Base-by-base conservation (phyloP, 441 rosid genomes). In the Eutrema salsugineum region DNA sequence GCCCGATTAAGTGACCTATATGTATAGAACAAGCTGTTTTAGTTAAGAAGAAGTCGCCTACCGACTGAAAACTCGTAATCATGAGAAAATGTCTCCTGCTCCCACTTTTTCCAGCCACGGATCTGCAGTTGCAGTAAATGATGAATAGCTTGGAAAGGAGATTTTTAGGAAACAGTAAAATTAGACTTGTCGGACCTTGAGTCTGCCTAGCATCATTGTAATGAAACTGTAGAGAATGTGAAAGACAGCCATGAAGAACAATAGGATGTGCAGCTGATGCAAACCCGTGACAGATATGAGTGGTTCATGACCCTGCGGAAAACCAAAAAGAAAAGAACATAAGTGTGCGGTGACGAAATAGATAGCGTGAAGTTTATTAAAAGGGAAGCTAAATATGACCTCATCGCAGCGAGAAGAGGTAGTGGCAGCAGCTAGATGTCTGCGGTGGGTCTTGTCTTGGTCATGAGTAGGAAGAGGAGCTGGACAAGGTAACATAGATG, bases 151-250 rank as follows among this genome's bases (percentile, higher is more conserved):
- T 32, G 35, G 22, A 65, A 27, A 55, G 12, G 15, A 36, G 22
- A 16, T 11, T 42, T 51, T 43, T 43, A 32, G 48, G 46, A 16
- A 32, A 32, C 27, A 20, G 17, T 35, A 5, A 61, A 54, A 5
- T n/a, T n/a, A 42, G 40, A 47, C n/a, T 35, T 42, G 16, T 36
- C 17, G 39, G 65, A 87, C 98, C 96, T 93, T 88, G 51, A 89
- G 79, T 66, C 96, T 86, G 50, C 96, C 91, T n/a, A 91, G 93
- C 86, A 81, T 71, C 98, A 93, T 88, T 11, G 94, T 93, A 35
- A 82, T 54, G 20, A 77, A 68, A 72, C 94, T 87, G 70, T 87
- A 93, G 24, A 86, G 9, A 20, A 93, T 88, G 58, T 93, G 96
- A 66, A 91, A 71, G 49, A 83, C 83, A 24, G 97, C 98, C 77